These are phyloP conservation scores for Rutstroemia sydowiana DNA, from an alignment of 2,329 filamentous ascomycete genomes.

Conservation along the genomic window DNA sequence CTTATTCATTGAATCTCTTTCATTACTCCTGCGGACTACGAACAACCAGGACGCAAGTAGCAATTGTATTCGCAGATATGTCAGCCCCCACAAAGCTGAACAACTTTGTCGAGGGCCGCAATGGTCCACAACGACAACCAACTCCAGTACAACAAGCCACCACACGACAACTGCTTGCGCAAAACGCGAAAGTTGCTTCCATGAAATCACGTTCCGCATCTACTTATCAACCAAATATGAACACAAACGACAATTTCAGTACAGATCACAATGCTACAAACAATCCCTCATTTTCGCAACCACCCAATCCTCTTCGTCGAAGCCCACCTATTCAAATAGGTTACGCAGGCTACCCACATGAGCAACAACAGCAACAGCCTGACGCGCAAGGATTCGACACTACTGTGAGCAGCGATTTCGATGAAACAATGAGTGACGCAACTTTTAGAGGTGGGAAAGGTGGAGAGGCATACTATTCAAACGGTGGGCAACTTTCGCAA, in stretches of 20 bases:
- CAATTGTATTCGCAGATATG: background rate
- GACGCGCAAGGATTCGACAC: no score
- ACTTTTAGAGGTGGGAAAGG: background rate
- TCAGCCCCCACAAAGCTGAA: background rate
- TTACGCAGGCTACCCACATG: background rate
- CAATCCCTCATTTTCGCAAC: background rate
- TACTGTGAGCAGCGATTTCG: conserved; percentile 1
- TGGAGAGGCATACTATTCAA: background rate
- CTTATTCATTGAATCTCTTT: no score
- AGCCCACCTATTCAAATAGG: background rate
- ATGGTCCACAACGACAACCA: background rate
- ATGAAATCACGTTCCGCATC: background rate
- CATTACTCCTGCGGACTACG: no score
- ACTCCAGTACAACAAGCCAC: background rate
- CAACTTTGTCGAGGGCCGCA: background rate
- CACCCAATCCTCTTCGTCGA: background rate
- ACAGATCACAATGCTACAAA: no score
- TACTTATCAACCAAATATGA: background rate
- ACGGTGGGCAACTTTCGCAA: no score
- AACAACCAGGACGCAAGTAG: no score
- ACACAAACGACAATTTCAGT: no score
- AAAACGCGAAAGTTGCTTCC: background rate
- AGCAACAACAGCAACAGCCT: background rate
- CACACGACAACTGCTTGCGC: background rate
- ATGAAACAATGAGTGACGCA: conserved; percentile 2